Percentiles rank a stretch among this genome's conserved stretches.
Evolutionary conservation across 805 yeast genomes (phyloP).

Genomic region (Martiniozyma abietophila): DNA sequence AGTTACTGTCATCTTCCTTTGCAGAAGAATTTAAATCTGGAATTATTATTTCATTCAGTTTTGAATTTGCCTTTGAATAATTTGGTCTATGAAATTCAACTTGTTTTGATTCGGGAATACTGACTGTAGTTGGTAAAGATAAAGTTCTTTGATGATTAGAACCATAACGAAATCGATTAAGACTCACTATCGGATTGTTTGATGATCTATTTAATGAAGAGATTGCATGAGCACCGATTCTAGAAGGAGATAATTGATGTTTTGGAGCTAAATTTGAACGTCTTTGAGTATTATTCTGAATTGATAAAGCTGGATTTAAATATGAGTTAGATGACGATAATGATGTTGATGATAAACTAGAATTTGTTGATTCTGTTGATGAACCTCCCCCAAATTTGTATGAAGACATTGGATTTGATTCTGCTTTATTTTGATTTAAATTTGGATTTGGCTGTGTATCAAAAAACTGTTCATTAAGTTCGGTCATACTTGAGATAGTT

Average conservation of each 20-base stretch:
- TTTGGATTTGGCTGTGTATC: conserved; percentile 2
- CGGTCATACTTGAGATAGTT: conserved; percentile 12
- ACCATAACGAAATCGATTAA: conserved; percentile 21
- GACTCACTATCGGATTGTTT: conserved; percentile 16
- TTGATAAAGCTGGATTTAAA: background rate
- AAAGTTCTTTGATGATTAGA: conserved; percentile 29
- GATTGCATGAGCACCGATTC: conserved; percentile 65
- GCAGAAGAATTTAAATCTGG: conserved; percentile 11
- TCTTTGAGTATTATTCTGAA: background rate
- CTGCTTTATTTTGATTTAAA: background rate
- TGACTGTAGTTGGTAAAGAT: conserved; percentile 31
- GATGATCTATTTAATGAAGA: conserved; percentile 33
- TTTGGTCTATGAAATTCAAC: conserved; percentile 21
- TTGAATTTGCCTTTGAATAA: conserved; percentile 22
- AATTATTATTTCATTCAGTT: conserved; percentile 17
- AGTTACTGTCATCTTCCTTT: background rate
- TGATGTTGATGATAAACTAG: conserved; percentile 12
- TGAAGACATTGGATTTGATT: conserved; percentile 17
- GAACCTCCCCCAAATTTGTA: conserved; percentile 26
- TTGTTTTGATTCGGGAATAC: conserved; percentile 25
- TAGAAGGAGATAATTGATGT: conserved; percentile 54
- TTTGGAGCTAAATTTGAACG: conserved; percentile 16
- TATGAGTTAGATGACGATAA: too few relatives aligned
- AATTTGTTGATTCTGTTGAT: conserved; percentile 10
- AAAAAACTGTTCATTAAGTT: conserved; percentile 3